A percentile compares a stretch with the other conserved stretches of the same genome.
Evolutionary conservation across 2,329 filamentous ascomycete species (phyloP).

Genomic region (Clathrospora elynae): DNA sequence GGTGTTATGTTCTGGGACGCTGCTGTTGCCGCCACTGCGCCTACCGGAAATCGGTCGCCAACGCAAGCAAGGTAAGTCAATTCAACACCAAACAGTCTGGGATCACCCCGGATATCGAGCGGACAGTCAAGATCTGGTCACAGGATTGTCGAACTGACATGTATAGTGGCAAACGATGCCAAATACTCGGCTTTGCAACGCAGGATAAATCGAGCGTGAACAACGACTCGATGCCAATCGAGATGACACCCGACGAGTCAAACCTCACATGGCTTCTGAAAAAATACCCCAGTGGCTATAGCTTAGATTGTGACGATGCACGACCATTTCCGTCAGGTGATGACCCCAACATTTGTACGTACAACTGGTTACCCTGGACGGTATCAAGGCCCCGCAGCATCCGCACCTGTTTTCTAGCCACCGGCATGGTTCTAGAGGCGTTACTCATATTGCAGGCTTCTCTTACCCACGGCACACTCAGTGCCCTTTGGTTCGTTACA

Average conservation of each 20-base stretch:
- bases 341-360: too few relatives aligned
- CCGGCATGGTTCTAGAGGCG: too few relatives aligned
- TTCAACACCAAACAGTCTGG: neutral
- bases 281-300: slow-evolving; percentile 14
- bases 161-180: slow-evolving; percentile 12
- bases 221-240: slow-evolving; percentile 2
- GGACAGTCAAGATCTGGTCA: neutral
- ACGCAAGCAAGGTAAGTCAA: slow-evolving; percentile 3
- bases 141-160: neutral
- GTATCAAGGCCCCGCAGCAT: too few relatives aligned
- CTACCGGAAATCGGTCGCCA: slow-evolving; percentile 1
- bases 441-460: too few relatives aligned
- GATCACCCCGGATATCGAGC: neutral
- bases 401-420: too few relatives aligned
- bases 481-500: too few relatives aligned
- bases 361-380: too few relatives aligned
- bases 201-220: slow-evolving; percentile 1
- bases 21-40: slow-evolving; percentile 12
- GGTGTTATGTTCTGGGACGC: slow-evolving; percentile 32
- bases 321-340: too few relatives aligned
- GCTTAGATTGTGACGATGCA: slow-evolving; percentile 8
- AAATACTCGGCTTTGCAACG: slow-evolving; percentile 24
- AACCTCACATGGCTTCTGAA: slow-evolving; percentile 11
- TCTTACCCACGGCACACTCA: too few relatives aligned
- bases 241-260: slow-evolving; percentile 11